Conservation (phyloP, 805 yeast genomes). For the Teunomyces stri region DNA sequence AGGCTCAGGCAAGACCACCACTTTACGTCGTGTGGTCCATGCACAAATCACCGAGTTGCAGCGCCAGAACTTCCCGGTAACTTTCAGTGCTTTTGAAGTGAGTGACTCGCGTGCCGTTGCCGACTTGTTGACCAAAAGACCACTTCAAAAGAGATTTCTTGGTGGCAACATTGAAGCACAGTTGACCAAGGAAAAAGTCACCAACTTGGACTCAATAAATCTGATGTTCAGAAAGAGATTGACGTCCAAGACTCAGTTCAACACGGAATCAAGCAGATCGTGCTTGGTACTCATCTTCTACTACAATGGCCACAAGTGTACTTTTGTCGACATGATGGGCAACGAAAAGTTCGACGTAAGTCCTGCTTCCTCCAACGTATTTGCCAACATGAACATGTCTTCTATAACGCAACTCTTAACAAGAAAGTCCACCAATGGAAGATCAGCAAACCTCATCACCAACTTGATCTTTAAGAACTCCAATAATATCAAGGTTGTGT, state of each 20-base stretch:
- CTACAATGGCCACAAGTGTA: conserved; percentile 15
- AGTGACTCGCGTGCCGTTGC: conserved; percentile 21
- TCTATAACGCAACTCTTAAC: conserved; percentile 25
- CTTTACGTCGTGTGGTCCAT: conserved; percentile 18
- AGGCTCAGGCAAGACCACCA: conserved; percentile 33
- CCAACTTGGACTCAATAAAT: conserved; percentile 7
- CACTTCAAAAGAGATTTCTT: conserved; percentile 7
- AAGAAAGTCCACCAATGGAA: conserved; percentile 11
- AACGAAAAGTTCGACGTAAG: conserved; percentile 22
- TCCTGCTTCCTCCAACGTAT: conserved; percentile 14
- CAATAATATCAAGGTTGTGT: conserved; percentile 18
- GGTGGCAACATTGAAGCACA: conserved; percentile 12
- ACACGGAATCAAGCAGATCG: conserved; percentile 22
- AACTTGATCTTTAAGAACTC: conserved; percentile 22
- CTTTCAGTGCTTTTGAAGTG: conserved; percentile 29
- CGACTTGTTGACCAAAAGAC: conserved; percentile 23
- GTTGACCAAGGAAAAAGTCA: conserved; percentile 11
- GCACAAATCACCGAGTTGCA: conserved; percentile 10
- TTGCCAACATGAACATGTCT: conserved; percentile 27
- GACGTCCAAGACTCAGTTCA: conserved; percentile 19
- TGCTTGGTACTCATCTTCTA: conserved; percentile 25
- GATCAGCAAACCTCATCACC: conserved; percentile 26
- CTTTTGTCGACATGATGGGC: conserved; percentile 30
- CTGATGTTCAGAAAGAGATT: conserved; percentile 16
- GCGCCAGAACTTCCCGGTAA: background rate